Percentiles rank a stretch among this genome's conserved stretches.
Evolutionary conservation across 2,329 filamentous ascomycete genomes (phyloP).

Genomic region (Peltaster fructicola): DNA sequence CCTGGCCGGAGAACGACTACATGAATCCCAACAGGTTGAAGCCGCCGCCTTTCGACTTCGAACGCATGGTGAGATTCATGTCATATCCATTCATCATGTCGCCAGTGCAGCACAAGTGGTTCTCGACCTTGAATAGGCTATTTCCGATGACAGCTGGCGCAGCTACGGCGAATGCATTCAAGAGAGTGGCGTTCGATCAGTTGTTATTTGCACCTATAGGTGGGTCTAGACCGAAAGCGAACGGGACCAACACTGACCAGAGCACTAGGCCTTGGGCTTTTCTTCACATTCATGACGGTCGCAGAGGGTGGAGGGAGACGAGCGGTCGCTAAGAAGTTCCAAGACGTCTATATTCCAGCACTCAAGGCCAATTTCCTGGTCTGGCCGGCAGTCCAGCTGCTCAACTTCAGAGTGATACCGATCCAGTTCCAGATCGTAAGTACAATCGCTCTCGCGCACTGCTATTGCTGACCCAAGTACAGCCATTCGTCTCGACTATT

Average conservation of each 20-base stretch:
- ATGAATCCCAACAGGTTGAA: slow-evolving; percentile 38
- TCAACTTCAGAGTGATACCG: slow-evolving; percentile 92
- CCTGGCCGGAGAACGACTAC: slow-evolving; percentile 45
- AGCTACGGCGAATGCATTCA: slow-evolving; percentile 55
- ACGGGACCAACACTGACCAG: too few relatives aligned
- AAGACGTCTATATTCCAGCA: slow-evolving; percentile 84
- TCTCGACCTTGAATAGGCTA: slow-evolving; percentile 59
- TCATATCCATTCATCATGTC: slow-evolving; percentile 94
- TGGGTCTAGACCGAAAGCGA: slow-evolving; percentile 1
- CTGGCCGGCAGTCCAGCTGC: slow-evolving; percentile 87
- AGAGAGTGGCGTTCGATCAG: slow-evolving; percentile 84
- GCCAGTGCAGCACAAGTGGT: slow-evolving; percentile 90
- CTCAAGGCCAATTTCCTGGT: slow-evolving; percentile 90
- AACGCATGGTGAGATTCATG: slow-evolving; percentile 88
- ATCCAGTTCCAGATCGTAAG: slow-evolving; percentile 91
- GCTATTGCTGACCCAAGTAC: slow-evolving; percentile 3
- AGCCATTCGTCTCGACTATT: slow-evolving; percentile 91
- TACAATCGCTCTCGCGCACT: slow-evolving; percentile 9
- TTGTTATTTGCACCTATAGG: slow-evolving; percentile 65
- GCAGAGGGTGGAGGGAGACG: slow-evolving; percentile 77
- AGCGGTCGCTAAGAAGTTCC: slow-evolving; percentile 66
- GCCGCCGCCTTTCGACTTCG: slow-evolving; percentile 85
- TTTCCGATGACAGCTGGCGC: slow-evolving; percentile 56
- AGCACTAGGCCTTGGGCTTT: slow-evolving; percentile 50
- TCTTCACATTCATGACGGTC: slow-evolving; percentile 94